Evolutionary conservation across 768 basidiomycete genomes (phyloP), one percentile per base, ranked within the genome.

Genomic region (Coprinopsis strossmayeri): DNA sequence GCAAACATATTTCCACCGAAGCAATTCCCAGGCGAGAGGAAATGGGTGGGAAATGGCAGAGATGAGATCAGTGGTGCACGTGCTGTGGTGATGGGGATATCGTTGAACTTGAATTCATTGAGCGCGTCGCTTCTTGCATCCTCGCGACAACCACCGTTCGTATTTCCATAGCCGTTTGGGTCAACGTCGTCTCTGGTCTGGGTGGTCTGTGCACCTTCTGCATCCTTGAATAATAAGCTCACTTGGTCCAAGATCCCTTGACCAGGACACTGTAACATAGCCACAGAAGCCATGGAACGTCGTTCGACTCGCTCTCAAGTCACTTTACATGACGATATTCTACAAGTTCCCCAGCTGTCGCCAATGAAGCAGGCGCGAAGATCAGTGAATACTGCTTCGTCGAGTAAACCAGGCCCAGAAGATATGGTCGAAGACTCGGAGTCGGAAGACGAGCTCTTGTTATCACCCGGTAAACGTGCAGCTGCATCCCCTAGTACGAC

Each of bases 221-320:
- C n/a, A n/a, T n/a, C n/a, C n/a, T n/a, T n/a, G n/a, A n/a, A n/a
- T n/a, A n/a, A n/a, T n/a, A n/a, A n/a, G n/a, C n/a, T n/a, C n/a
- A n/a, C n/a, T n/a, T n/a, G n/a, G n/a, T n/a, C n/a, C n/a, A n/a
- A n/a, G n/a, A n/a, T n/a, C n/a, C n/a, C n/a, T n/a, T n/a, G n/a
- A n/a, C n/a, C n/a, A n/a, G n/a, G n/a, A n/a, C n/a, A n/a, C n/a
- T 32, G 30, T 7, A 32, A 32, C 15, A 23, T 45, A 24, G 49
- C 43, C 49, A 45, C 41, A 39, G 50, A 23, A 23, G 18, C 10
- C 9, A 51, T 51, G 50, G 50, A 41, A 26, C 44, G 50, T 5
- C 44, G 50, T 37, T 46, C 50, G 34, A 80, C 77, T 15, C 70
- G 79, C 57, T 82, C 79, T 39, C 78, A 78, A 57, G 63, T 75